Conservation (phyloP, 2,329 filamentous ascomycete species). For the Periconia sp. region DNA sequence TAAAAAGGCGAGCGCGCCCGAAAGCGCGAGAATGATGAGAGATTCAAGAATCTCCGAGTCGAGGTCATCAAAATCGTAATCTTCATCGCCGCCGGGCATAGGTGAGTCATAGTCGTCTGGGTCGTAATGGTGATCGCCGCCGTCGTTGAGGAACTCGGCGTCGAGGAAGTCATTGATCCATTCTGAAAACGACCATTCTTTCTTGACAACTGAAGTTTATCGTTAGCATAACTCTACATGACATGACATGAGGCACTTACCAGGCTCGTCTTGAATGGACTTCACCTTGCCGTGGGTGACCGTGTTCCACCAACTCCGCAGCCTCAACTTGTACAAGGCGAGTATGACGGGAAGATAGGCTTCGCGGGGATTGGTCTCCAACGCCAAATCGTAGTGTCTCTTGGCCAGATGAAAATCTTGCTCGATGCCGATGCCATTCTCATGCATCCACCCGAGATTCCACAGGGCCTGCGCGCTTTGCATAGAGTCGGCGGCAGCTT, state of each 20-base stretch:
- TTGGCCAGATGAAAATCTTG: constrained; percentile 98
- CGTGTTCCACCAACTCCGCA: constrained; percentile 91
- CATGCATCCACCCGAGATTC: constrained; percentile 99
- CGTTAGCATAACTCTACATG: constrained; percentile 9
- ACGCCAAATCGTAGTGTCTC: constrained; percentile 88
- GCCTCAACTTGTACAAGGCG: constrained; percentile 79
- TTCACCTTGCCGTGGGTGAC: constrained; percentile 89
- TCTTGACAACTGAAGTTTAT: constrained; percentile 59
- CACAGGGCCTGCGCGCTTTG: constrained; percentile 94
- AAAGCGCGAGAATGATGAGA: constrained; percentile 77
- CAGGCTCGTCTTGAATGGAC: constrained; percentile 84
- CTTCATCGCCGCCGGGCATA: constrained; percentile 55
- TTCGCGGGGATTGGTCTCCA: constrained; percentile 82
- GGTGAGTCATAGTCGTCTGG: constrained; percentile 43
- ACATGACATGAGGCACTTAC: constrained; percentile 54
- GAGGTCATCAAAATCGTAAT: constrained; percentile 63
- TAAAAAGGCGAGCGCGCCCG: constrained; percentile 72
- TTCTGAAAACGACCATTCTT: constrained; percentile 77
- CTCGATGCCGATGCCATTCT: constrained; percentile 88
- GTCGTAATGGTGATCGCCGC: constrained; percentile 54
- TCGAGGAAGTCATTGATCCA: constrained; percentile 87
- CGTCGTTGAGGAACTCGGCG: constrained; percentile 57
- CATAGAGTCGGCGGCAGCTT: constrained; percentile 85
- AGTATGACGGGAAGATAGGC: constrained; percentile 92
- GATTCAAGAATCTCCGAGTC: constrained; percentile 84